These are phyloP conservation scores for Plasmodium coatneyi DNA, from an alignment of 169 alveolate species.

Conservation along the genomic window DNA sequence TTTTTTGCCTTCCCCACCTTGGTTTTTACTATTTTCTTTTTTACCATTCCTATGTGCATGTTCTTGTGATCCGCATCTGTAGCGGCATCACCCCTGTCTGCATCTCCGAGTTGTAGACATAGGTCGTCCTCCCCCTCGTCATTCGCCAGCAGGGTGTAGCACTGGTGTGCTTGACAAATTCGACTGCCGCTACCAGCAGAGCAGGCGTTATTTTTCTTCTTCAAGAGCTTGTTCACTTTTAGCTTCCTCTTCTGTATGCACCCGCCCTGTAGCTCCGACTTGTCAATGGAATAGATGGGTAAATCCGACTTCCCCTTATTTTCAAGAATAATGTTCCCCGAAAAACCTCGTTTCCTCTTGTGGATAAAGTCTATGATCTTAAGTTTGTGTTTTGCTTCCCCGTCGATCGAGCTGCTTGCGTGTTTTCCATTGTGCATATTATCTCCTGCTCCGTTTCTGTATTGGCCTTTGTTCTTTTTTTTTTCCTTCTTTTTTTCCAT, in stretches of 20 bases:
- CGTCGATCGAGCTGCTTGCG: neutral
- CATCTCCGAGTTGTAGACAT: neutral
- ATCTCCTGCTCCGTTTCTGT: neutral
- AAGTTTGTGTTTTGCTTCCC: neutral
- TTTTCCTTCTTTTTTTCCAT: neutral
- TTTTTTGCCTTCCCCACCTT: neutral
- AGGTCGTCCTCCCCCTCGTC: neutral
- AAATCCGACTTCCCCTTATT: conserved; percentile 4
- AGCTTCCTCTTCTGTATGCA: neutral
- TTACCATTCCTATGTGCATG: neutral
- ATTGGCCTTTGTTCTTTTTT: conserved; percentile 1
- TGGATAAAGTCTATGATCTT: neutral
- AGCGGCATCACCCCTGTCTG: neutral
- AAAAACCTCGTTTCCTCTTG: neutral
- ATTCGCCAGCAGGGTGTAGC: neutral
- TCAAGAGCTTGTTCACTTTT: neutral
- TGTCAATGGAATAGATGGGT: conserved; percentile 4
- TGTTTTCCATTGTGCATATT: neutral
- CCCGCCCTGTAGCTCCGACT: neutral
- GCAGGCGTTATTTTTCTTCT: neutral
- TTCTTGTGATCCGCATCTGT: neutral
- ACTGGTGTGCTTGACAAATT: neutral
- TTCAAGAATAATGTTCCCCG: conserved; percentile 7
- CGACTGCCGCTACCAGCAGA: neutral
- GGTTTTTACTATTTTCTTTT: neutral